Evolutionary conservation across 2,329 filamentous ascomycete genomes (phyloP).

Genomic region (Diaporthe nobilis): DNA sequence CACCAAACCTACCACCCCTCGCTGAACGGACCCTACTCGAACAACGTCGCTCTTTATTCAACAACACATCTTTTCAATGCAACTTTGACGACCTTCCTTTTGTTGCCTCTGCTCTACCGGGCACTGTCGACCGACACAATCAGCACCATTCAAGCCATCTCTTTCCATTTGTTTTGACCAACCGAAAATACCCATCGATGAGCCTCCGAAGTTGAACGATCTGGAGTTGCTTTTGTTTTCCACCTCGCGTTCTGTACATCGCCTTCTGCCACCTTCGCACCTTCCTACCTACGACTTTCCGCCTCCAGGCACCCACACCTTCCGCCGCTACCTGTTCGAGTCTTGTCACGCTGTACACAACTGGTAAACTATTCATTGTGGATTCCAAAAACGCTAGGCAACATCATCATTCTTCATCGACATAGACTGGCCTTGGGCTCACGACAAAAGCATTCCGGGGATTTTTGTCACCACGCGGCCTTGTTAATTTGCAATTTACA

Average conservation of each 20-base stretch:
- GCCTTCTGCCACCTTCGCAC: constrained; percentile 36
- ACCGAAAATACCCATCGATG: constrained; percentile 57
- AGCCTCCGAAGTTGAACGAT: constrained; percentile 62
- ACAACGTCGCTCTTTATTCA: constrained; percentile 41
- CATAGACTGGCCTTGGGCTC: constrained; percentile 42
- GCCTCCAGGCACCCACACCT: constrained; percentile 17
- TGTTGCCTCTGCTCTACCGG: constrained; percentile 48
- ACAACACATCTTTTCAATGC: constrained; percentile 40
- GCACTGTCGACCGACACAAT: constrained; percentile 49
- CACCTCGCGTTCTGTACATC: constrained; percentile 42
- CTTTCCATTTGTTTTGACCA: constrained; percentile 54
- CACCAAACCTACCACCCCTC: constrained; percentile 4
- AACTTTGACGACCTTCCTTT: constrained; percentile 50
- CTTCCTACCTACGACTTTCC: constrained; percentile 34
- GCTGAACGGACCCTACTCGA: constrained; percentile 10
- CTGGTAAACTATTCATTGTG: constrained; percentile 32
- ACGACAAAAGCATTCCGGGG: constrained; percentile 40
- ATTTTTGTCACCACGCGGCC: constrained; percentile 47
- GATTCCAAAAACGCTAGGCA: constrained; percentile 33
- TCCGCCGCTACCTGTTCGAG: constrained; percentile 22
- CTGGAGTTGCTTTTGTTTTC: constrained; percentile 53
- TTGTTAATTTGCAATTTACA: constrained; percentile 46
- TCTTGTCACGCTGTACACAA: constrained; percentile 36
- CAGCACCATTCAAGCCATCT: constrained; percentile 45
- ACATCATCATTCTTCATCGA: constrained; percentile 42